Conservation (phyloP, 1,284 basidiomycete genomes). For the Lentinula novae-zelandiae region DNA sequence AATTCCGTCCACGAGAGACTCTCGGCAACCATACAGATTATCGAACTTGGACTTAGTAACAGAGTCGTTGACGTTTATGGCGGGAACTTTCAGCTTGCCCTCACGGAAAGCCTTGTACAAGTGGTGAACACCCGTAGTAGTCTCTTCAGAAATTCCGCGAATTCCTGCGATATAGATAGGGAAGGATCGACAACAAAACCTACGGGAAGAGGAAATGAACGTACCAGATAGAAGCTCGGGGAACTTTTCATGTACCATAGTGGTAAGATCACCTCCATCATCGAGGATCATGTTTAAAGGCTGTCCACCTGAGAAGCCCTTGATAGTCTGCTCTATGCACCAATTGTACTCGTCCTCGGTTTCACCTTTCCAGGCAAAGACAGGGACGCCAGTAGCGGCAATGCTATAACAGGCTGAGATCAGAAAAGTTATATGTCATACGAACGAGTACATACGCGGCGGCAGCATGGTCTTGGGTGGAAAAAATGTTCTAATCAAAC, state of each 20-base stretch:
- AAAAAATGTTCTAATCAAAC: constrained; percentile 88
- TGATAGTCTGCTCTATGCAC: constrained; percentile 96
- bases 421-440: no score
- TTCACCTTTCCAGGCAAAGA: constrained; percentile 99
- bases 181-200: neutral
- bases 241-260: constrained; percentile 94
- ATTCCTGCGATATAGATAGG: constrained; percentile 48
- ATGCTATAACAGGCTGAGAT: constrained; percentile 49
- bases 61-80: constrained; percentile 99
- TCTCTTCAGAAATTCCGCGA: constrained; percentile 97
- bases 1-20: constrained; percentile 99
- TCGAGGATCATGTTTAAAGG: constrained; percentile 99
- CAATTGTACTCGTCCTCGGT: constrained; percentile 98
- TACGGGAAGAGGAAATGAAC: constrained; percentile 3
- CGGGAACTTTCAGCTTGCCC: constrained; percentile 94
- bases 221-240: constrained; percentile 80
- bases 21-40: constrained; percentile 96
- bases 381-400: constrained; percentile 96
- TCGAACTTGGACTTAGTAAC: constrained; percentile 99
- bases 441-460: constrained; percentile 66
- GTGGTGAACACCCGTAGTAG: constrained; percentile 99
- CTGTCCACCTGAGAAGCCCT: constrained; percentile 77
- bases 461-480: constrained; percentile 98
- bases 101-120: constrained; percentile 97
- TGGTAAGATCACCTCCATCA: constrained; percentile 97